Evolutionary conservation across 2,329 filamentous ascomycete species (phyloP).

Genomic region (Aureobasidium vineae): DNA sequence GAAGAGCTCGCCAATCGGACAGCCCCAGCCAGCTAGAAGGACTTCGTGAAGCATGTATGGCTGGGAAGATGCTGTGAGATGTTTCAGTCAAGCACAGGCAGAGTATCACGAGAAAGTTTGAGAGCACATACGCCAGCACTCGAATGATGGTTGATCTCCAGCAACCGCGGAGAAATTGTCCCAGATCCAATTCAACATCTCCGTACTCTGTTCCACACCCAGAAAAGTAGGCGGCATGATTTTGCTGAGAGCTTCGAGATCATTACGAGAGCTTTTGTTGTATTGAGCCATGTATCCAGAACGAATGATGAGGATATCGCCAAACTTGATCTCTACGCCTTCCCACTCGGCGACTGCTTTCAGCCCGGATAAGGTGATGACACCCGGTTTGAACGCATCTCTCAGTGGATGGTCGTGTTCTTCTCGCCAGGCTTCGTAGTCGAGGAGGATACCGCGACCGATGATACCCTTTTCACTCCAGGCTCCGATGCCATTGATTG

Average conservation of each 20-base stretch:
- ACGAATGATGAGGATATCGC: conserved; percentile 54
- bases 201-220: conserved; percentile 50
- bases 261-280: conserved; percentile 39
- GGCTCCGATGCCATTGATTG: conserved; percentile 47
- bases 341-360: conserved; percentile 48
- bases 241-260: conserved; percentile 43
- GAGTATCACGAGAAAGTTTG: neutral
- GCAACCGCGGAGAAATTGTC: conserved; percentile 42
- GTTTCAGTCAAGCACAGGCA: neutral
- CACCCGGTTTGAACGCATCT: conserved; percentile 38
- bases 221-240: conserved; percentile 46
- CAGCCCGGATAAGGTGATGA: conserved; percentile 43
- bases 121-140: conserved; percentile 38
- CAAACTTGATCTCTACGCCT: conserved; percentile 55
- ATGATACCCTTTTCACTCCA: conserved; percentile 57
- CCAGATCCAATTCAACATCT: conserved; percentile 46
- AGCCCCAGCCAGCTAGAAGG: conserved; percentile 51
- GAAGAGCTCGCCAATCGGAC: conserved; percentile 54
- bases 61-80: conserved; percentile 36
- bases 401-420: conserved; percentile 42
- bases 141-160: conserved; percentile 42
- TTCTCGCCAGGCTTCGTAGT: conserved; percentile 52
- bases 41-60: conserved; percentile 47
- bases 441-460: conserved; percentile 55
- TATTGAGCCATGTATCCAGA: conserved; percentile 48